Evolutionary conservation across 257 asterid genomes (phyloP).

Genomic region (Primulina huaijiensis): DNA sequence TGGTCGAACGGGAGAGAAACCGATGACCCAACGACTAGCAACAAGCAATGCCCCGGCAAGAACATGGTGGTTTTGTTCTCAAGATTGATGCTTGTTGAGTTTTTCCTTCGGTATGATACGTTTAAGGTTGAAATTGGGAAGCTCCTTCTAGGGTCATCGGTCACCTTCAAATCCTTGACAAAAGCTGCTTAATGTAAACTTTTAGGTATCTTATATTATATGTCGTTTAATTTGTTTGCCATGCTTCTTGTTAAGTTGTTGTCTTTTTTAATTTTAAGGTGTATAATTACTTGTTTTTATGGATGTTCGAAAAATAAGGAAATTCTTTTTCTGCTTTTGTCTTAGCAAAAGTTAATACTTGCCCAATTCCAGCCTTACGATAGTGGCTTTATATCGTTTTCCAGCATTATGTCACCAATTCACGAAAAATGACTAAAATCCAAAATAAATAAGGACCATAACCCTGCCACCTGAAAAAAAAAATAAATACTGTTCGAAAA

Average conservation of each 20-base stretch:
- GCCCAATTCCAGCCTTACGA: no score
- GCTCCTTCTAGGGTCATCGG: neutral
- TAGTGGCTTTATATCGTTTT: no score
- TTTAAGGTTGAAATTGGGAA: conserved; percentile 2
- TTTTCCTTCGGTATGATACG: conserved; percentile 28
- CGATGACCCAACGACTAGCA: conserved; percentile 7
- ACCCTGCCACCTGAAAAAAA: no score
- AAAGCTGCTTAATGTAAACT: neutral
- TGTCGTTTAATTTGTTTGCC: neutral
- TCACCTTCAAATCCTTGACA: neutral
- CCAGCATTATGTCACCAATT: no score
- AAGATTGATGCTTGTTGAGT: conserved; percentile 28
- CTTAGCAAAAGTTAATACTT: no score
- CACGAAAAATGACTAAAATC: no score
- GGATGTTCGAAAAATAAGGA: no score
- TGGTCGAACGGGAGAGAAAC: conserved; percentile 38
- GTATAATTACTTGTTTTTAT: no score
- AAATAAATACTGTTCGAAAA: no score
- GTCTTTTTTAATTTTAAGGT: no score
- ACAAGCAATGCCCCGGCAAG: conserved; percentile 35
- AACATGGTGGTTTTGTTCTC: conserved; percentile 28
- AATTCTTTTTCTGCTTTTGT: no score
- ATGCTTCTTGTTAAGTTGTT: neutral
- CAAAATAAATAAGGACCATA: no score
- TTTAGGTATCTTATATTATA: neutral